These are phyloP conservation scores for Sporothrix inflata DNA, from an alignment of 2,329 filamentous ascomycete genomes.

Conservation along the genomic window DNA sequence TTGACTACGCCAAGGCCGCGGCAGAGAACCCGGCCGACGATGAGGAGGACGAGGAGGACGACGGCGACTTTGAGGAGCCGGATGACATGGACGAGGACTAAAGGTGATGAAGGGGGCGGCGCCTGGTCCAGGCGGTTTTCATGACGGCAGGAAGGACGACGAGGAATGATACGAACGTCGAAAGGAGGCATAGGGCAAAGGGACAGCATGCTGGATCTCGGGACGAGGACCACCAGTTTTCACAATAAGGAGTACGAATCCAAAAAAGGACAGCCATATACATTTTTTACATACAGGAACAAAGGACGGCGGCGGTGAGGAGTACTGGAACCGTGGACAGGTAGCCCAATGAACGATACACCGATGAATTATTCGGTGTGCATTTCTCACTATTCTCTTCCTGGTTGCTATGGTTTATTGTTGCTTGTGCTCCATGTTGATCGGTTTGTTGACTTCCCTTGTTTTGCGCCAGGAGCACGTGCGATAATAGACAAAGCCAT, in stretches of 20 bases:
- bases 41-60: conserved; percentile 81
- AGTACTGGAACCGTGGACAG: conserved; percentile 2
- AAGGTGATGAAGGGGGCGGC: not conserved
- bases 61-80: conserved; percentile 65
- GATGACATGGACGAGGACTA: conserved; percentile 71
- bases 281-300: conserved; percentile 2
- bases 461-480: not conserved
- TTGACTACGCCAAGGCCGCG: conserved; percentile 91
- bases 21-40: conserved; percentile 75
- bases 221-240: not conserved
- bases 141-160: conserved; percentile 39
- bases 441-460: conserved; percentile 1
- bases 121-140: not conserved
- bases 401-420: not conserved
- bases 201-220: not conserved
- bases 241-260: not conserved
- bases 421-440: not conserved
- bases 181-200: not conserved
- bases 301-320: not conserved
- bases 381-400: not conserved
- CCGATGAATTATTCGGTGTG: not conserved
- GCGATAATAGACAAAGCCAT: not conserved
- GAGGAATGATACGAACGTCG: conserved; percentile 47
- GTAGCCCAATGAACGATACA: conserved; percentile 2
- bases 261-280: conserved; percentile 16